These are phyloP conservation scores for Bassia scoparia DNA, from an alignment of 148 eudicot species.

Conservation along the genomic window DNA sequence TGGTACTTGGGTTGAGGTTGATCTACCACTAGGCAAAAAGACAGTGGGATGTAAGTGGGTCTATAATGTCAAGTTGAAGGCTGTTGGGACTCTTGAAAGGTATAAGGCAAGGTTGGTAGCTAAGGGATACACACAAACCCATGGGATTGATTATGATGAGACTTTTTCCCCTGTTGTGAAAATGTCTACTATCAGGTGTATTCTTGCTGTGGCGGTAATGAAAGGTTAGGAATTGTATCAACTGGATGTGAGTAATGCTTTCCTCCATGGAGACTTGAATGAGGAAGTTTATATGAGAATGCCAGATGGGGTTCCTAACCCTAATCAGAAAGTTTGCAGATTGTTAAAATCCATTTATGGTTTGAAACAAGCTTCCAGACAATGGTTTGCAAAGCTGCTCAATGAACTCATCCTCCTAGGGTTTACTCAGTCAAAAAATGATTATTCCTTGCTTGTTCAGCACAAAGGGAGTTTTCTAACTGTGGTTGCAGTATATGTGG, in stretches of 20 bases:
- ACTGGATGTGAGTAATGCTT: background rate
- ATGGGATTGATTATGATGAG: no score
- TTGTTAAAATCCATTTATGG: background rate
- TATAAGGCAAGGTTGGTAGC: slow-evolving; percentile 2
- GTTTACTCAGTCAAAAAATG: background rate
- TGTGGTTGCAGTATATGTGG: no score
- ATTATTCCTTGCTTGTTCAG: background rate
- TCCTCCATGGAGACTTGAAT: background rate
- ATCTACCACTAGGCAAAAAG: background rate
- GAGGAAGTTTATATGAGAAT: background rate
- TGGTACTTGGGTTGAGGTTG: background rate
- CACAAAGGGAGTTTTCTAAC: background rate
- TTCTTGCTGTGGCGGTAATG: background rate
- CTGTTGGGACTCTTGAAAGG: background rate
- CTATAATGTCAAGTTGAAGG: background rate
- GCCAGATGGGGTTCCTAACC: background rate
- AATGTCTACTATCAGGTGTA: background rate
- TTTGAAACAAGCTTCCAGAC: slow-evolving; percentile 3
- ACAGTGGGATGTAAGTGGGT: background rate
- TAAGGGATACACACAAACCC: background rate
- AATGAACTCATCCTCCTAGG: background rate
- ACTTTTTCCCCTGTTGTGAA: background rate
- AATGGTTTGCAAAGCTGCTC: background rate
- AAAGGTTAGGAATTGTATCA: background rate
- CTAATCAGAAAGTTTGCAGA: background rate